These are phyloP conservation scores for Chaetomidium leptoderma DNA, from an alignment of 495 filamentous ascomycete genomes.

Conservation along the genomic window DNA sequence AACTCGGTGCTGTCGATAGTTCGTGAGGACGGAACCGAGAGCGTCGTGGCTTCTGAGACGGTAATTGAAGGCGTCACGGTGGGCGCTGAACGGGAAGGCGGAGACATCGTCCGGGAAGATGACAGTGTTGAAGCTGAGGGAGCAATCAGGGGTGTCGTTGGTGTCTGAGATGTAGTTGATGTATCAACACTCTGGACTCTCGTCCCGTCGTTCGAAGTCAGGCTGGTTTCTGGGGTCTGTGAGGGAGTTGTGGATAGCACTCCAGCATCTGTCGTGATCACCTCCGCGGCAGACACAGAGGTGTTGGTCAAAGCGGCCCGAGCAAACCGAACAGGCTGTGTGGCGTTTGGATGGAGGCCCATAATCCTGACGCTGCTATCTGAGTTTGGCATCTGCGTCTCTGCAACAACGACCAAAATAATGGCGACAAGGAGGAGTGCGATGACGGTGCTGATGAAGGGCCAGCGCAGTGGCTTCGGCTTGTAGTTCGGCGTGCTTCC, in stretches of 20 bases:
- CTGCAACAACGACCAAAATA: conserved; percentile 26
- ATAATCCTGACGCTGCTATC: conserved; percentile 26
- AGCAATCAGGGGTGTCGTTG: not conserved
- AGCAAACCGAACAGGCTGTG: conserved; percentile 9
- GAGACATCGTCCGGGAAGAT: not conserved
- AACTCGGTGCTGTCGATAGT: not conserved
- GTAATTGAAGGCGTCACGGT: not conserved
- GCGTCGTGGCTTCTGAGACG: not conserved
- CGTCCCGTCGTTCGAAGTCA: not conserved
- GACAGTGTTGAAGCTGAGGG: not conserved
- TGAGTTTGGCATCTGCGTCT: conserved; percentile 31
- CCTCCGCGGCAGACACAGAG: not conserved
- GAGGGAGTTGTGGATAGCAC: not conserved
- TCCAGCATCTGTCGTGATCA: not conserved
- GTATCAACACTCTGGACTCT: not conserved
- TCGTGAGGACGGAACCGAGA: not conserved
- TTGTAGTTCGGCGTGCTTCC: conserved; percentile 29
- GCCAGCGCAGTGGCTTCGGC: conserved; percentile 32
- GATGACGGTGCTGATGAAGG: conserved; percentile 29
- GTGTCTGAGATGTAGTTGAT: not conserved
- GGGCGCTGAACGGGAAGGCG: not conserved
- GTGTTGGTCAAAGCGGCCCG: conserved; percentile 4
- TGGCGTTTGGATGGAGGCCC: conserved; percentile 16
- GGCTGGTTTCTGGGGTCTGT: not conserved
- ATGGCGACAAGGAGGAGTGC: conserved; percentile 28